Base-by-base conservation (phyloP, 768 basidiomycete species). In the Pulveroboletus frians region DNA sequence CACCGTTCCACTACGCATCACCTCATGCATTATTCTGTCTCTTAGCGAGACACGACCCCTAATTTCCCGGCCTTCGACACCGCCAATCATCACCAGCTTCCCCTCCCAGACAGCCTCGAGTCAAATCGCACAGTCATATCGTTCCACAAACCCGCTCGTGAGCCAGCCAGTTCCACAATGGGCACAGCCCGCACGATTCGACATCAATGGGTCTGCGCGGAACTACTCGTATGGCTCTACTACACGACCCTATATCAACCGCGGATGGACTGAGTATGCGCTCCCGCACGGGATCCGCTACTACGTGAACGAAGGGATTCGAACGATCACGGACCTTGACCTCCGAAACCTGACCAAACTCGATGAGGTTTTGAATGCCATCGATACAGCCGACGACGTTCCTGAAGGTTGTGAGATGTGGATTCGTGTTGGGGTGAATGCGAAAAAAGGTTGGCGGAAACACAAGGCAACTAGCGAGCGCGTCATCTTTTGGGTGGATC, bases 241-340 rank as follows among this genome's bases (percentile, higher is more conserved):
- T 3, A 46, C 55, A 0, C 54, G 54, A 0, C 65, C 61, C 0
- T 59, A 65, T 30, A 40, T 49, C 26, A 34, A 14, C 15, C 76
- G 83, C 17, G 89, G 89, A 4, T 91, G 88, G 88, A 72, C 78
- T 41, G 85, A 84, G 59, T 80, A 86, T 61, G 72, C 77, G 18
- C 78, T 92, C n/a, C 88, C 89, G 1, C 85, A 89, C 56, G 79
- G 79, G 9, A 69, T 76, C 4, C 70, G 77, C 31, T 92, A 92
- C 67, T 92, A 82, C 58, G 76, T 78, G 38, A 85, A 88, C 59
- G 76, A 79, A 4, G 77, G 74, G 11, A 66, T 75, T 32, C 78
- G 75, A 37, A 72, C 83, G 45, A 80, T 80, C n/a, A 85, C 86
- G 15, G 89, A 91, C 59, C 68, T 84, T 38, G 80, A 88, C 55